phyloP scores from a whole-genome alignment of 352 stramenopile genomes.

The Achlya hypogyna region DNA sequence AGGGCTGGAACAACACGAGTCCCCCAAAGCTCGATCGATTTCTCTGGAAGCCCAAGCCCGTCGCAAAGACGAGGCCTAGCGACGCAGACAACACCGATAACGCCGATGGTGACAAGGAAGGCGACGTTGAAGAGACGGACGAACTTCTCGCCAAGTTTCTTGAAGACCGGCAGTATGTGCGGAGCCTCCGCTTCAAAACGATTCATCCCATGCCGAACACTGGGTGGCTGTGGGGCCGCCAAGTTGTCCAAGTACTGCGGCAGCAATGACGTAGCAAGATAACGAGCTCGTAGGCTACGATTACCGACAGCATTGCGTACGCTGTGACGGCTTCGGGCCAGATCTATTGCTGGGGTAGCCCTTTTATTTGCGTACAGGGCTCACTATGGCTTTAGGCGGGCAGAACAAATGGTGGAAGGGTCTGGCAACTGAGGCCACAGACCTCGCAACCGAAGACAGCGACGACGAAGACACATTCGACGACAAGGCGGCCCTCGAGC shows the following conservation, averaged over 20 bases:
- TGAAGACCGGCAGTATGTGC: constrained; percentile 51
- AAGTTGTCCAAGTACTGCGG: constrained; percentile 45
- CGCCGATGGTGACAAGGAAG: constrained; percentile 2
- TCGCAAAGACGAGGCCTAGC: neutral
- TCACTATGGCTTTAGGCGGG: too few species aligned
- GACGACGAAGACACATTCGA: constrained; percentile 21
- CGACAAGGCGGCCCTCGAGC: constrained; percentile 19
- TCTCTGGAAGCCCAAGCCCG: constrained; percentile 10
- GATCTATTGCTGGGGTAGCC: constrained; percentile 87
- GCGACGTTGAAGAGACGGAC: constrained; percentile 31
- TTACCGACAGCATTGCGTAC: constrained; percentile 84
- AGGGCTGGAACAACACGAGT: constrained; percentile 53
- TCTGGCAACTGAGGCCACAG: constrained; percentile 22
- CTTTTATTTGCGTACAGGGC: constrained; percentile 47
- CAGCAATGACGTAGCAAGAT: neutral
- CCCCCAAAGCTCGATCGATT: constrained; percentile 42
- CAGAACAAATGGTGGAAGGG: constrained; percentile 34
- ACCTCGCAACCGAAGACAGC: constrained; percentile 32
- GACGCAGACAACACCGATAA: neutral
- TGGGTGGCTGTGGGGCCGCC: constrained; percentile 81
- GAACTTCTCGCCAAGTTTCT: constrained; percentile 60
- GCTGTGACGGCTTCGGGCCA: constrained; percentile 67
- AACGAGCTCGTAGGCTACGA: constrained; percentile 31
- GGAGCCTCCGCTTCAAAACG: constrained; percentile 53
- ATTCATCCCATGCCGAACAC: constrained; percentile 82